Evolutionary conservation across 2,329 filamentous ascomycete genomes (phyloP), one percentile per base, ranked within the genome.

Genomic region (Pseudogymnoascus destructans): DNA sequence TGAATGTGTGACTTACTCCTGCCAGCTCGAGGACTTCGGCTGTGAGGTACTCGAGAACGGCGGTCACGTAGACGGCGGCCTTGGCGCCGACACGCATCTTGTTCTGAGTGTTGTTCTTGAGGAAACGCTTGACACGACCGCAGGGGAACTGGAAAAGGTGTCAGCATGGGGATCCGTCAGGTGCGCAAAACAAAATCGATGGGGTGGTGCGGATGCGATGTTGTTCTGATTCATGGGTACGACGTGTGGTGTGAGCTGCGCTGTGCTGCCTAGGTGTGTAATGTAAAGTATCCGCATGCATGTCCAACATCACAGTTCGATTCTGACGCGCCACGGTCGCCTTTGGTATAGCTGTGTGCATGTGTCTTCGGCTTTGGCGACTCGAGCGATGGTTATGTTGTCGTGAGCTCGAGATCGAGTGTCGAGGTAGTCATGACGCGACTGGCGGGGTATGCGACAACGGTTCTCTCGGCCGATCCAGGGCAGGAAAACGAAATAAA

Each of bases 21-120:
- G 93, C 93, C 64, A 98, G 80, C 75, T 98, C 93, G 68, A 98
- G 86, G 52, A 98, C 92, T 82, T 98, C 92, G 64, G 92, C 92
- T 61, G 93, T 96, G 66, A 98, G 79, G 73, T 98, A 98, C 77
- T 98, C 93, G 64, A 98, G 87, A 59, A 98, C 93, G 42, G 93
- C 93, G 55, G 93, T 97, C 63, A 97, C 89, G 72, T 98, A 98
- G 68, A 98, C 93, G 65, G 93, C 91, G 64, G 93, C 93, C 80
- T 97, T 97, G 70, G 92, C 93, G 68, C 93, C 93, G 66, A 98
- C 95, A 75, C 93, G 92, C 89, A 96, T 97, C 80, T 97, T 97
- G 77, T 96, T 95, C 73, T 97, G 93, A 55, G 93, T 97, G 77
- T 96, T 96, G 74, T 89, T 90, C 83, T 97, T 96, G 72, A 98